phyloP scores from a whole-genome alignment of 176 grass and related monocot genomes.

The Zizania latifolia region DNA sequence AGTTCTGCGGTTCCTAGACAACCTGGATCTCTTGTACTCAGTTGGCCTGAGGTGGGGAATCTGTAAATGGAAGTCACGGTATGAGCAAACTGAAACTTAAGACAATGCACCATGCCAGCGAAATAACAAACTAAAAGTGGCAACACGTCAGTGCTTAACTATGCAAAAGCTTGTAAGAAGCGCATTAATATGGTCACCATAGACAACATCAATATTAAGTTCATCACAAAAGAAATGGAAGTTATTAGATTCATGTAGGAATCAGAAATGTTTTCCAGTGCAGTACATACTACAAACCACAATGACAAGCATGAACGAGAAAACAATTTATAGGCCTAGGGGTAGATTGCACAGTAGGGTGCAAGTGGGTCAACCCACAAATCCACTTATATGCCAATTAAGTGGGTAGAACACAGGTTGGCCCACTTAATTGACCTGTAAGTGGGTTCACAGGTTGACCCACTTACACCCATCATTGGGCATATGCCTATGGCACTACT shows the following conservation, averaged over 20 bases:
- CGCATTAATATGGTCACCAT: no score
- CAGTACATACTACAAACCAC: neutral
- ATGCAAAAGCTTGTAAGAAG: no score
- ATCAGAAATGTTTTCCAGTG: neutral
- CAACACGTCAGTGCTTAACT: neutral
- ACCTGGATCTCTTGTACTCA: slow-evolving; percentile 63
- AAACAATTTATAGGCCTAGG: no score
- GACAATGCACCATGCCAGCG: neutral
- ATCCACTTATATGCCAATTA: no score
- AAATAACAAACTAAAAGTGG: neutral
- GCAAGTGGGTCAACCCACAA: no score
- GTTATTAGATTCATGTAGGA: neutral
- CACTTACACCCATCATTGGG: no score
- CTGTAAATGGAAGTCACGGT: neutral
- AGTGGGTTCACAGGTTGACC: no score
- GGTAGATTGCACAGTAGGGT: no score
- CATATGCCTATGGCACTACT: no score
- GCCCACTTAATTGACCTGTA: no score
- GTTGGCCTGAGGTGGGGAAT: slow-evolving; percentile 66
- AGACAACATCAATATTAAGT: neutral
- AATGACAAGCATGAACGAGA: neutral
- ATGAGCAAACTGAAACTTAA: neutral
- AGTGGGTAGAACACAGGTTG: no score
- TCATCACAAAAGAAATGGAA: neutral
- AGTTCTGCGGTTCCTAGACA: slow-evolving; percentile 58